These are phyloP conservation scores for Penicillium sp. DNA, from an alignment of 2,329 filamentous ascomycete species.

Conservation along the genomic window DNA sequence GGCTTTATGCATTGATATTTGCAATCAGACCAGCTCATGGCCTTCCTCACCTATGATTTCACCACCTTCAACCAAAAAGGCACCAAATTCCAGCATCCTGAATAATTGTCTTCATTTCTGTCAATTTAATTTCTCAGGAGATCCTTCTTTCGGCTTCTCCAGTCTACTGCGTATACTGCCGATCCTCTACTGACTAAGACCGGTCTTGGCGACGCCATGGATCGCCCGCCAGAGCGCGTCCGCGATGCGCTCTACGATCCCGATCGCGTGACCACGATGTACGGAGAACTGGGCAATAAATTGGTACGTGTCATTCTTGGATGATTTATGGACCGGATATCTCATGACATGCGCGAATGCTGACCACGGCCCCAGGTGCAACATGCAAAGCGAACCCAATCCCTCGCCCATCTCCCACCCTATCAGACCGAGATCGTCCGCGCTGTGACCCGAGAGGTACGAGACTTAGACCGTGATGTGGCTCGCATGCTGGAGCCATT, in stretches of 20 bases:
- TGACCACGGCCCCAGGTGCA: slow-evolving; percentile 59
- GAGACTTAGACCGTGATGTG: slow-evolving; percentile 85
- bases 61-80: background rate
- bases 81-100: too few relatives aligned
- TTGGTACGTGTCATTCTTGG: slow-evolving; percentile 51
- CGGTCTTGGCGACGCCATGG: slow-evolving; percentile 22
- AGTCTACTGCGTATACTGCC: background rate
- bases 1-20: background rate
- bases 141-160: background rate
- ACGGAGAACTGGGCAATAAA: slow-evolving; percentile 82
- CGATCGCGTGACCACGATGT: slow-evolving; percentile 54
- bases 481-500: slow-evolving; percentile 73
- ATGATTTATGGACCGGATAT: background rate
- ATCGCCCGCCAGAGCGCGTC: slow-evolving; percentile 16
- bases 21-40: background rate
- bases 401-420: slow-evolving; percentile 75
- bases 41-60: background rate
- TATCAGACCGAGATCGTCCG: slow-evolving; percentile 92
- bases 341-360: background rate
- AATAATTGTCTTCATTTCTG: background rate
- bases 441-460: slow-evolving; percentile 80
- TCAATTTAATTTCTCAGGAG: background rate
- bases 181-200: slow-evolving; percentile 22
- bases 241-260: slow-evolving; percentile 11
- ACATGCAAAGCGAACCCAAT: slow-evolving; percentile 91